phyloP scores from a whole-genome alignment of 768 basidiomycete genomes.

The Terana coerulea region DNA sequence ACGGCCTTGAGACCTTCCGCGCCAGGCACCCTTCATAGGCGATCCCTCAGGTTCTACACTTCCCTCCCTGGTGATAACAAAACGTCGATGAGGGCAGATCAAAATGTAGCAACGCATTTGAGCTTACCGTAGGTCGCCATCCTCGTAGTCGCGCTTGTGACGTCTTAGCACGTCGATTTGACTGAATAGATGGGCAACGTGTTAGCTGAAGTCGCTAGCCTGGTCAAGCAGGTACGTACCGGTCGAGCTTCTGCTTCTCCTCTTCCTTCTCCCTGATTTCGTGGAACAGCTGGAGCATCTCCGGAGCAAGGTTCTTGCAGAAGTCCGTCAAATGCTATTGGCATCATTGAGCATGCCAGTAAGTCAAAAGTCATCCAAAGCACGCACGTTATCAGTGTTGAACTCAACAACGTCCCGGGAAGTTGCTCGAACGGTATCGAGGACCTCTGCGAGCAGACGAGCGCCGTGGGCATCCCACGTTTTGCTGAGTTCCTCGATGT shows the following conservation, averaged over 20 bases:
- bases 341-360: too few species aligned
- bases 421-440: conserved; percentile 65
- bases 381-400: conserved; percentile 9
- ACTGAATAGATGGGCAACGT: not conserved
- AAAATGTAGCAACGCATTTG: not conserved
- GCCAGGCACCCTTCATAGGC: conserved; percentile 5
- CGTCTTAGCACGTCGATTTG: conserved; percentile 6
- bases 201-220: too few species aligned
- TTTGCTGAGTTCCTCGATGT: conserved; percentile 9
- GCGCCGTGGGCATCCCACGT: conserved; percentile 1
- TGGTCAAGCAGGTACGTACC: not conserved
- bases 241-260: conserved; percentile 12
- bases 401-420: conserved; percentile 43
- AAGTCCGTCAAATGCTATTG: conserved; percentile 9
- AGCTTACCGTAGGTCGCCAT: not conserved
- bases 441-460: conserved; percentile 59
- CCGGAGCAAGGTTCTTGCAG: conserved; percentile 9
- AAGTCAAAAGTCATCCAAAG: not conserved
- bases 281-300: conserved; percentile 10
- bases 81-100: not conserved
- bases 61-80: not conserved
- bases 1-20: not conserved
- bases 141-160: conserved; percentile 8
- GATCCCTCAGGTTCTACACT: not conserved
- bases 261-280: conserved; percentile 13